phyloP scores from a whole-genome alignment of 139 green algal genomes.

The Dunaliella primolecta region DNA sequence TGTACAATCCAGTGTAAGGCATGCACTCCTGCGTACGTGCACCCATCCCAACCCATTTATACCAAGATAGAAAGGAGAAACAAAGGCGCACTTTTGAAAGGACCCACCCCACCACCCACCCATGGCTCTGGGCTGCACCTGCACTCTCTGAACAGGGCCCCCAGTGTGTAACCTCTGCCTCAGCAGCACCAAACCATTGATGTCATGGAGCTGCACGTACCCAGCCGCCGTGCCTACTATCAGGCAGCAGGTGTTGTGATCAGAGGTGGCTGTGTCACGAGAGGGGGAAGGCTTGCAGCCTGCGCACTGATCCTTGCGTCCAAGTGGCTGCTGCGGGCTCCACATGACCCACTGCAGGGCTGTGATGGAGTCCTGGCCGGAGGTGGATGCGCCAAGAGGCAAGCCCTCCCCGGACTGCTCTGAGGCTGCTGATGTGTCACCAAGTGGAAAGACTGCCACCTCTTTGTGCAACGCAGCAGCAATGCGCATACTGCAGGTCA shows the following conservation, averaged over 20 bases:
- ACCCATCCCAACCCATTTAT: not conserved
- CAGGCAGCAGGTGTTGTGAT: constrained; percentile 29
- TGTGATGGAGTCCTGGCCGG: not conserved
- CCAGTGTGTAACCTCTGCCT: constrained; percentile 49
- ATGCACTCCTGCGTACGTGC: not conserved
- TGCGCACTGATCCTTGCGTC: not conserved
- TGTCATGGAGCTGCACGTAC: constrained; percentile 56
- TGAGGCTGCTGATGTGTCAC: not conserved
- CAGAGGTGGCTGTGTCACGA: not conserved
- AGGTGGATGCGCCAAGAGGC: not conserved
- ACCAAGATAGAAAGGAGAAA: not conserved
- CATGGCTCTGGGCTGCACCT: not conserved
- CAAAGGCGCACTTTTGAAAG: not conserved
- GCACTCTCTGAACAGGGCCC: not conserved
- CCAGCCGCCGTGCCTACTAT: constrained; percentile 54
- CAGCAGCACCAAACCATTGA: constrained; percentile 39
- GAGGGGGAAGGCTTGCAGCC: not conserved
- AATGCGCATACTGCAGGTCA: not conserved
- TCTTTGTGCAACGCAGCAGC: not conserved
- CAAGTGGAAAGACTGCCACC: not conserved
- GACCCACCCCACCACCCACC: not conserved
- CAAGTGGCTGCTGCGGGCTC: not conserved
- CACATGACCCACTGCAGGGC: not conserved
- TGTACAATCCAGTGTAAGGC: not conserved
- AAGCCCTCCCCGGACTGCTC: not conserved